Percentiles rank a stretch among this genome's conserved stretches.
Conservation (phyloP, 495 filamentous ascomycete genomes). For the Darksidea phi region DNA sequence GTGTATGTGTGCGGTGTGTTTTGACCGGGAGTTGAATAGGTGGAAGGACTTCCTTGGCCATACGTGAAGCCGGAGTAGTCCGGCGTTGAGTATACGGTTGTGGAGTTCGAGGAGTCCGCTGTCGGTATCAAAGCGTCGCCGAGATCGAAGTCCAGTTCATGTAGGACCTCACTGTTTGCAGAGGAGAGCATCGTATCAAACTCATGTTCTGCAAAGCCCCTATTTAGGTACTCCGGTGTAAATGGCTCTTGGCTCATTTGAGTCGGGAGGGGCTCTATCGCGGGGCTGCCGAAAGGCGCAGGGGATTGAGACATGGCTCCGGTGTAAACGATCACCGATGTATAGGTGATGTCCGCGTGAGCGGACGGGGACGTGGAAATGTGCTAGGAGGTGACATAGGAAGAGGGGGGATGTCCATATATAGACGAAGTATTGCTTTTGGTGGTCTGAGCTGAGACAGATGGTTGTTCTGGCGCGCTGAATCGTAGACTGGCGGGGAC, state of each 20-base stretch:
- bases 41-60: neutral
- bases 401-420: neutral
- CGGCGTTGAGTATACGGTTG: neutral
- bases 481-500: neutral
- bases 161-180: neutral
- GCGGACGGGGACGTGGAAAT: neutral
- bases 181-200: neutral
- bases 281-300: neutral
- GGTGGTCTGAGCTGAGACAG: conserved; percentile 19
- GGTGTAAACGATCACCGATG: neutral
- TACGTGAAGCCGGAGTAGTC: conserved; percentile 1
- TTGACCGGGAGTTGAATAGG: neutral
- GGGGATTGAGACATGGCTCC: conserved; percentile 8
- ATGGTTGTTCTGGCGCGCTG: neutral
- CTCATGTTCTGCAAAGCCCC: neutral
- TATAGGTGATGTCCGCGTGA: neutral
- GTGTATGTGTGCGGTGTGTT: conserved; percentile 10
- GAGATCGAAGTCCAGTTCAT: neutral
- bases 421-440: conserved; percentile 2
- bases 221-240: neutral
- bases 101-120: neutral
- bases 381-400: neutral
- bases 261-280: neutral
- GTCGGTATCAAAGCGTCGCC: neutral
- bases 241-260: neutral